phyloP scores from a whole-genome alignment of 352 stramenopile genomes.

The Phytophthora nicotianae region DNA sequence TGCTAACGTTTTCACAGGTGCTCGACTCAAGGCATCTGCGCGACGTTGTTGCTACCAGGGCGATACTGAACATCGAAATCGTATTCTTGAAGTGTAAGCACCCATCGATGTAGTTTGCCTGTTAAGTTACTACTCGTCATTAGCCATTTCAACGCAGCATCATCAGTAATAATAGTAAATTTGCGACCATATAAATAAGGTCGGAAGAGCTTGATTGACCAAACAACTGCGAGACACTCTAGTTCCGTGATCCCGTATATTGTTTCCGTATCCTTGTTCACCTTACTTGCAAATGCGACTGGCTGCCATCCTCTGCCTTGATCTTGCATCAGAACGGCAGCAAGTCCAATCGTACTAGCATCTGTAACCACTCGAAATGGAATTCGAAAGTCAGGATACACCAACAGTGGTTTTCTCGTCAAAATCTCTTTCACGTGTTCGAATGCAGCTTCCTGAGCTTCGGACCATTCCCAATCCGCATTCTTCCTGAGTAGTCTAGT shows the following conservation, averaged over 20 bases:
- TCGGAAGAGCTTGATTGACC: not conserved
- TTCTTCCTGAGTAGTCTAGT: not conserved
- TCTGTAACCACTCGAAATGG: not conserved
- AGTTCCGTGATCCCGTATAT: too few relatives aligned
- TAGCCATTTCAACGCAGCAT: too few relatives aligned
- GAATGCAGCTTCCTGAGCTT: not conserved
- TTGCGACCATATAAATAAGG: not conserved
- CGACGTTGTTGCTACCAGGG: not conserved
- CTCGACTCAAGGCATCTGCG: not conserved
- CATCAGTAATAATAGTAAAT: too few relatives aligned
- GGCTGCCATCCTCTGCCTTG: too few relatives aligned
- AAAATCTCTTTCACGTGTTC: conserved; percentile 1
- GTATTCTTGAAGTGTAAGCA: not conserved
- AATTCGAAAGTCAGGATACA: conserved; percentile 2
- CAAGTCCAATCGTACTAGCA: too few relatives aligned
- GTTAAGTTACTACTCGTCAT: too few relatives aligned
- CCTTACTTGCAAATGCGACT: too few relatives aligned
- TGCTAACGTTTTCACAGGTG: not conserved
- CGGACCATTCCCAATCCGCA: not conserved
- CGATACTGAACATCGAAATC: not conserved
- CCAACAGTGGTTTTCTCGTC: not conserved
- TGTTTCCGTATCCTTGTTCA: too few relatives aligned
- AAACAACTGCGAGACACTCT: too few relatives aligned
- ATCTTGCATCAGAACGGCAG: too few relatives aligned
- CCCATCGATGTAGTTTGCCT: not conserved